These are phyloP conservation scores for Lodderomyces metapsilosis DNA, from an alignment of 1,139 yeast species.

Conservation along the genomic window DNA sequence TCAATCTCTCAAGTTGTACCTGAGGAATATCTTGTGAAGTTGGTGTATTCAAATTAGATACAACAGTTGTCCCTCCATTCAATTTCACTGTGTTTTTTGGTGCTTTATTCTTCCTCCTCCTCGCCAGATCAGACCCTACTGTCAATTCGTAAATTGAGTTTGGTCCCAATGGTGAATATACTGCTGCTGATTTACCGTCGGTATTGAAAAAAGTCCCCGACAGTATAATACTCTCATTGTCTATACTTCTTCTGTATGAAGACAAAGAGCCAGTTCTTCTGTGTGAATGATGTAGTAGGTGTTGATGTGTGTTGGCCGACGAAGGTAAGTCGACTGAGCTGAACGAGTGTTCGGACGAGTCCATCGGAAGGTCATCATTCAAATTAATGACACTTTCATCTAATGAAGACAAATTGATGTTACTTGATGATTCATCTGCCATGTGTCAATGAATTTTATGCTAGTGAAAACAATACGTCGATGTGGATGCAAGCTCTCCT, in stretches of 20 bases:
- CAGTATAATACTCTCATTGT: constrained; percentile 36
- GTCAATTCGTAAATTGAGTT: constrained; percentile 77
- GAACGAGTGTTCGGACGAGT: constrained; percentile 21
- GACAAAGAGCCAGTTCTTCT: constrained; percentile 22
- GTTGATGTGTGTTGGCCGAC: background rate
- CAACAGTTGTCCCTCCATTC: constrained; percentile 41
- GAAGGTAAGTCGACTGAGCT: constrained; percentile 3
- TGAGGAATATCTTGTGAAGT: constrained; percentile 84
- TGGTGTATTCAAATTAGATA: constrained; percentile 60
- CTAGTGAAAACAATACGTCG: background rate
- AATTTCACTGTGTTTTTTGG: constrained; percentile 35
- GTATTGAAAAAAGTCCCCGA: constrained; percentile 31
- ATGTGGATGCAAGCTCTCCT: too few species aligned
- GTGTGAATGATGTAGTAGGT: constrained; percentile 7
- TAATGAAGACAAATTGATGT: constrained; percentile 23
- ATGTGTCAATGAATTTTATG: constrained; percentile 5
- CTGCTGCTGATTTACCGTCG: constrained; percentile 20
- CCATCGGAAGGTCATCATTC: constrained; percentile 39
- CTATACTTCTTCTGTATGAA: constrained; percentile 32
- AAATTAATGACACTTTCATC: constrained; percentile 32
- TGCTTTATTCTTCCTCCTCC: constrained; percentile 33
- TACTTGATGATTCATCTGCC: constrained; percentile 16
- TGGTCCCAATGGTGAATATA: constrained; percentile 67
- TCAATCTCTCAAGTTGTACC: constrained; percentile 60
- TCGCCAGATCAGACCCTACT: constrained; percentile 52